These are phyloP conservation scores for Akanthomyces dipterigenus DNA, from an alignment of 2,329 filamentous ascomycete genomes.

Conservation along the genomic window DNA sequence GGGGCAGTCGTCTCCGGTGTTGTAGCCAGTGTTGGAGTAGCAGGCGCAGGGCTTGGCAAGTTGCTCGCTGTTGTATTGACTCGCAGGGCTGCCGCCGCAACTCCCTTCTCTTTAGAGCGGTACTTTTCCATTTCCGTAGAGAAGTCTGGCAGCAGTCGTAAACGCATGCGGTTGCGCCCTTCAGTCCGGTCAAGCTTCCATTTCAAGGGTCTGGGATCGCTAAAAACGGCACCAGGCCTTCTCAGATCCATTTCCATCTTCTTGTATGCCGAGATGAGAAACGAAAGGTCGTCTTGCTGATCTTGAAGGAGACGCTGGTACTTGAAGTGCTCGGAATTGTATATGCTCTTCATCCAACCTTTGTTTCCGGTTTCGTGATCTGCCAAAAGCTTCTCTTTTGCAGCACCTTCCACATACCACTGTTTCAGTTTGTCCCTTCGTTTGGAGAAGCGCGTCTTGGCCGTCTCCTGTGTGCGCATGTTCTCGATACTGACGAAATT, in stretches of 20 bases:
- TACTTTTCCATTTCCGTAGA: conserved; percentile 64
- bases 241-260: conserved; percentile 73
- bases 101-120: conserved; percentile 71
- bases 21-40: conserved; percentile 3
- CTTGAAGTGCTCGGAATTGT: conserved; percentile 84
- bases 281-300: conserved; percentile 81
- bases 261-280: conserved; percentile 66
- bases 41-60: not conserved
- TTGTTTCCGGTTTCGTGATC: conserved; percentile 82
- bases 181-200: conserved; percentile 97
- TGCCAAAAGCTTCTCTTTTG: conserved; percentile 63
- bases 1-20: not conserved
- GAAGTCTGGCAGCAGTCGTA: conserved; percentile 76
- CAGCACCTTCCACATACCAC: conserved; percentile 67
- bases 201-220: conserved; percentile 55
- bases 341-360: conserved; percentile 94
- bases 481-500: conserved; percentile 82
- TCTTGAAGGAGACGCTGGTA: conserved; percentile 86
- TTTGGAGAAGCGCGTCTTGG: conserved; percentile 61
- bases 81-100: conserved; percentile 34
- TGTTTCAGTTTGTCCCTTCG: conserved; percentile 75
- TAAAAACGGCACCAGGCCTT: conserved; percentile 75
- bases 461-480: conserved; percentile 67
- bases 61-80: conserved; percentile 23
- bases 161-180: conserved; percentile 88